Base-by-base conservation (phyloP, 106 monocot species). In the Dendrobium huoshanense region DNA sequence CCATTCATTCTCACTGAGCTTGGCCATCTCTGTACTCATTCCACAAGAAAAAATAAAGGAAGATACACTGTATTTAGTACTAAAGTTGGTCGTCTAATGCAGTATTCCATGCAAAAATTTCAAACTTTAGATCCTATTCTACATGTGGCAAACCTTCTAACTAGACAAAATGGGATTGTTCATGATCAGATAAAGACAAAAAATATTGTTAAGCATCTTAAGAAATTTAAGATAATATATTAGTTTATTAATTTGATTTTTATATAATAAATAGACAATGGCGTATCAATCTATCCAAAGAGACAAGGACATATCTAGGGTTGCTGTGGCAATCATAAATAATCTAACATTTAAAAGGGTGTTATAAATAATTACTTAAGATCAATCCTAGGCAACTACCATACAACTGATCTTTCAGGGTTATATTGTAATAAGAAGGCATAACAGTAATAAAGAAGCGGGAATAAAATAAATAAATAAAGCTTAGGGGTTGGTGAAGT, bases 1-100 rank as follows among this genome's bases (percentile, higher is more conserved):
- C 84, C 84, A 84, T 42, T 84, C 79, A 13, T 79, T 75, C 15
- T 43, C 75, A 9, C 73, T 41, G 3, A 83, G 73, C 79, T 74
- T 83, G 13, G 83, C 83, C 72, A 56, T 75, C 84, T 84, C 79
- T 84, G 74, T 22, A 24, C 8, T 10, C 58, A 59, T 40, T 40
- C 1, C 18, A 59, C 9, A 41, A 4, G 4, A 17, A 70, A 33
- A 33, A 19, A 41, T 33, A 1, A 6, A 74, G 13, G 0, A 13
- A 13, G 2, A 51, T 15, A 51, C 10, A 15, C 13, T 13, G 13
- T 51, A 13, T 51, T 51, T 51, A 51, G 13, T 51, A 8, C 9
- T 45, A 45, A 45, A 45, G 45, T 45, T 45, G 45, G 45, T 45
- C 45, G 9, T 51, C 1, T 51, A 51, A 51, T 10, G 51, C 51